Percentiles rank a stretch among this genome's conserved stretches.
These are phyloP conservation scores for Apiospora arundinis DNA, from an alignment of 2,329 filamentous ascomycete genomes.

Conservation along the genomic window DNA sequence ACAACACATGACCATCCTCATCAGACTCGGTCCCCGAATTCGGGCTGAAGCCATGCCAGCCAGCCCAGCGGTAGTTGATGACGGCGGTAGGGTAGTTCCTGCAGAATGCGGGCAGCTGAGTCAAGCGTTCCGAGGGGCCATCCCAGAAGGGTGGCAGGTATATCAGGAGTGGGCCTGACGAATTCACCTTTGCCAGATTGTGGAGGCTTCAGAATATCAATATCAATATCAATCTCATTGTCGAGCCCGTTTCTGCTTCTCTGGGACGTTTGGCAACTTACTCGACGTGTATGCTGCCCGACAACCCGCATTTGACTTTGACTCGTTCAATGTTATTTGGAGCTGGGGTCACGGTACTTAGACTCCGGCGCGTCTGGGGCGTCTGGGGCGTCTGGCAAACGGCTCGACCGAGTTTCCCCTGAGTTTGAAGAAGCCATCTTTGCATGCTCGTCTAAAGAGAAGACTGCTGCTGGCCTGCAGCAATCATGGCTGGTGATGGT, in stretches of 20 bases:
- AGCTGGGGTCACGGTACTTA: slow-evolving; percentile 32
- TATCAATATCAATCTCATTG: background rate
- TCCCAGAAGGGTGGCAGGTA: slow-evolving; percentile 60
- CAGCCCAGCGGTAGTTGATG: slow-evolving; percentile 66
- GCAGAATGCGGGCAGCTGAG: slow-evolving; percentile 40
- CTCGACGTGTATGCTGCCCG: slow-evolving; percentile 58
- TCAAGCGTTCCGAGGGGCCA: slow-evolving; percentile 31
- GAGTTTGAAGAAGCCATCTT: slow-evolving; percentile 25
- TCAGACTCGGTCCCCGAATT: background rate
- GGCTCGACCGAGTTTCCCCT: slow-evolving; percentile 25
- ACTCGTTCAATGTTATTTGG: slow-evolving; percentile 47
- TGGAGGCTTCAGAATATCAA: slow-evolving; percentile 49
- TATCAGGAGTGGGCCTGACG: slow-evolving; percentile 55
- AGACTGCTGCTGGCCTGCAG: slow-evolving; percentile 8
- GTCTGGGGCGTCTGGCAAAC: slow-evolving; percentile 27
- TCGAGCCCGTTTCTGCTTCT: background rate
- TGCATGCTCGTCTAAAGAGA: slow-evolving; percentile 19
- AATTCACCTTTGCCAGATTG: slow-evolving; percentile 47
- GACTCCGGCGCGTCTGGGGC: slow-evolving; percentile 27
- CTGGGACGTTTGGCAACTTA: slow-evolving; percentile 40
- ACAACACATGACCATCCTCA: slow-evolving; percentile 20
- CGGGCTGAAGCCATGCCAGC: slow-evolving; percentile 51
- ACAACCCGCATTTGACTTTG: slow-evolving; percentile 54
- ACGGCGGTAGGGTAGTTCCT: slow-evolving; percentile 53
- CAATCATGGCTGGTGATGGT: slow-evolving; percentile 2